Evolutionary conservation across 129 eudicot genomes (phyloP), one percentile per base, ranked within the genome.

Genomic region (Deinandra increscens): DNA sequence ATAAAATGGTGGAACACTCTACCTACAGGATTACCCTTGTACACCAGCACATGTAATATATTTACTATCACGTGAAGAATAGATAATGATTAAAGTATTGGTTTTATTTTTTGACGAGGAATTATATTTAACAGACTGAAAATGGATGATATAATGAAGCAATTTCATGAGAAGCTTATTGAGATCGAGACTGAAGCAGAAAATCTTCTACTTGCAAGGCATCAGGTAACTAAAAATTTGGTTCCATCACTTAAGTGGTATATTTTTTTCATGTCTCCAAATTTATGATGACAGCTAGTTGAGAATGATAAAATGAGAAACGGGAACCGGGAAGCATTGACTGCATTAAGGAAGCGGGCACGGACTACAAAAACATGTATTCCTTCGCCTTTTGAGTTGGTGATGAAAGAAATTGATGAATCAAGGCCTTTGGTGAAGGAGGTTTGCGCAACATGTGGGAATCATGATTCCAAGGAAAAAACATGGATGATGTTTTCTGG

Each of bases 271-370:
- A 42, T 54, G 60, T 9, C 22, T 54, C n/a, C n/a, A n/a, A n/a
- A n/a, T n/a, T 33, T 31, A 18, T 61, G 59, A 42, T 4, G 67
- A 82, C 80, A 88, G 95, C 50, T 84, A 64, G 89, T 92, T 64
- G 96, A 92, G 78, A 86, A 81, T 69, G 98, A 92, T 69, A 84
- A 81, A 77, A 26, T 83, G 73, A 84, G 96, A 78, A 88, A 92
- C 43, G 91, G 96, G 70, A 92, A 88, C 75, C 77, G 96, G 77
- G 95, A 92, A 83, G 98, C 95, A 66, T 72, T 92, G 68, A 92
- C 98, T 26, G 95, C 98, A 3, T 71, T 92, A 44, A 86, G 95
- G 78, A 92, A 78, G 81, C 81, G 77, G 64, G 89, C 95, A 61
- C 78, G 79, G 13, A 92, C 96, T 20, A 92, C 96, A 65, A 92